These are phyloP conservation scores for Asterionellopsis glacialis DNA, from an alignment of 108 stramenopile genomes.

Conservation along the genomic window DNA sequence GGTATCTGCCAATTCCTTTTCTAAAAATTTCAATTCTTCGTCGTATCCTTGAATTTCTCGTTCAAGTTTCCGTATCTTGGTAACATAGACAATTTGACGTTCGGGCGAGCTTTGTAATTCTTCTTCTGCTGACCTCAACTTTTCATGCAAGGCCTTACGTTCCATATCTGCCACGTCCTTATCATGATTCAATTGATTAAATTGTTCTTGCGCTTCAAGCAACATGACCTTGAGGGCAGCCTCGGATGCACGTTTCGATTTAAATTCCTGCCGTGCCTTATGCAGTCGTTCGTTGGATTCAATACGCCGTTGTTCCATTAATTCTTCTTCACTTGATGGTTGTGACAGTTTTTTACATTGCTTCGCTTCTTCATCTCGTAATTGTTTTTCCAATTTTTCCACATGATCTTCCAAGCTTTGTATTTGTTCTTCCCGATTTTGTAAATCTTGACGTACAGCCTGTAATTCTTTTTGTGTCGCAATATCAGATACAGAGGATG, in stretches of 20 bases:
- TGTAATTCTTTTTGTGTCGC: slow-evolving; percentile 11
- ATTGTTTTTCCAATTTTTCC: slow-evolving; percentile 18
- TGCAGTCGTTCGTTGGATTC: slow-evolving; percentile 14
- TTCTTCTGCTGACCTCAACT: too few relatives aligned
- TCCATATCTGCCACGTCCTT: slow-evolving; percentile 17
- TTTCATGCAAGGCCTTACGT: too few relatives aligned
- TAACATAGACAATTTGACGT: too few relatives aligned
- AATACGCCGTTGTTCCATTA: neutral
- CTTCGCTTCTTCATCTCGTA: slow-evolving; percentile 16
- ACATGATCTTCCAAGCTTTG: slow-evolving; percentile 17
- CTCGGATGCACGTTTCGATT: slow-evolving; percentile 44
- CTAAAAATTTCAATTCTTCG: neutral
- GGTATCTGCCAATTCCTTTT: neutral
- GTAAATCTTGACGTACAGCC: neutral
- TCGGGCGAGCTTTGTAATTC: too few relatives aligned
- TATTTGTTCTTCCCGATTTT: slow-evolving; percentile 17
- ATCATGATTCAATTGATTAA: slow-evolving; percentile 30
- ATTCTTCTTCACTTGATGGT: slow-evolving; percentile 1
- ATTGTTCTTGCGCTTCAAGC: slow-evolving; percentile 34
- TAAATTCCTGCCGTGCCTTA: slow-evolving; percentile 40
- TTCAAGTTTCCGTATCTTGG: too few relatives aligned
- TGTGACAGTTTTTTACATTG: neutral
- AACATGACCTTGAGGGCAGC: slow-evolving; percentile 31
- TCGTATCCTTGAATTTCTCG: too few relatives aligned
- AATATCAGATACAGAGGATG: neutral